phyloP scores from a whole-genome alignment of 2,329 filamentous ascomycete species.

The Pseudogymnoascus sp. region DNA sequence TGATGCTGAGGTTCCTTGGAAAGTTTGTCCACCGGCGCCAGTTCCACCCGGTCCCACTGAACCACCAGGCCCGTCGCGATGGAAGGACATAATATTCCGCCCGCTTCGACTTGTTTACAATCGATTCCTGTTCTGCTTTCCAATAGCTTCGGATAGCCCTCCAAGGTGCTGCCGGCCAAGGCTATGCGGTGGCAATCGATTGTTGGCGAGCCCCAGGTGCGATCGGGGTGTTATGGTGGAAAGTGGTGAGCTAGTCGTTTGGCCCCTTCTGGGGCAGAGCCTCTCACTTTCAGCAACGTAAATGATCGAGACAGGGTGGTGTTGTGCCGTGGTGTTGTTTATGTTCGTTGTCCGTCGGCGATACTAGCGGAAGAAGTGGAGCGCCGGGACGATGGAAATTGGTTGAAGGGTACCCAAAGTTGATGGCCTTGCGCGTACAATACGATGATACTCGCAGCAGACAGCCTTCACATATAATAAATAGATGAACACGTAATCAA shows the following conservation, averaged over 20 bases:
- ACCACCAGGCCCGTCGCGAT: background rate
- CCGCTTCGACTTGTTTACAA: background rate
- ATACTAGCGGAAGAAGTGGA: constrained; percentile 7
- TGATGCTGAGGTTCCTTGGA: background rate
- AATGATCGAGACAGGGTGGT: background rate
- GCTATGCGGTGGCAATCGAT: background rate
- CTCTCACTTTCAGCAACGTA: constrained; percentile 5
- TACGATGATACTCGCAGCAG: background rate
- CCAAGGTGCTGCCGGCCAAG: constrained; percentile 2
- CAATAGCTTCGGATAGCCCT: constrained; percentile 2
- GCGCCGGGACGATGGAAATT: constrained; percentile 5
- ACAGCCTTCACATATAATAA: background rate
- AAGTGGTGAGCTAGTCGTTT: background rate
- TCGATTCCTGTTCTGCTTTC: background rate
- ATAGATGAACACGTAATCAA: background rate
- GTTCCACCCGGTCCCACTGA: background rate
- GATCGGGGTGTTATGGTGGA: background rate
- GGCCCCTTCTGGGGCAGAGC: constrained; percentile 5
- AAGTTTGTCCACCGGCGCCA: background rate
- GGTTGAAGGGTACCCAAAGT: background rate
- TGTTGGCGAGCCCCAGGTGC: constrained; percentile 1
- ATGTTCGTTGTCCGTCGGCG: background rate
- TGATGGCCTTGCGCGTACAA: background rate
- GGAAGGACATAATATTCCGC: background rate
- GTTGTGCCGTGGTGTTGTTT: constrained; percentile 2